phyloP scores from a whole-genome alignment of 169 alveolate genomes.

The Cyclospora cayetanensis region DNA sequence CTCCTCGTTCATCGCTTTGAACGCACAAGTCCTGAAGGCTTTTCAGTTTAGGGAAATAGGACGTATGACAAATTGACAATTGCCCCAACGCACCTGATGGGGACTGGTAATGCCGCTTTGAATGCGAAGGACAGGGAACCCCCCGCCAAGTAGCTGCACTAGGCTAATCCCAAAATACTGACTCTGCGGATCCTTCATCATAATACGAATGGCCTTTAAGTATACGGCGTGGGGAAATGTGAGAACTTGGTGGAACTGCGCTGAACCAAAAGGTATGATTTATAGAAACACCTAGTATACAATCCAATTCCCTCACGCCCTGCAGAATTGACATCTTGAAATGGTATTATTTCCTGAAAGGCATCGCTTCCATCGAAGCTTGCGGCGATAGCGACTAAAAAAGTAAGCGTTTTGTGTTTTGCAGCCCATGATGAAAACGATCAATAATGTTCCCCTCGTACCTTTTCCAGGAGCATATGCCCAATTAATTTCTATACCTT shows the following conservation, averaged over 20 bases:
- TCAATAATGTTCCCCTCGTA: too few species aligned
- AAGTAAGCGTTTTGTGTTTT: not conserved
- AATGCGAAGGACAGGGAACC: slow-evolving; percentile 86
- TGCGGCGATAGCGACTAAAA: slow-evolving; percentile 44
- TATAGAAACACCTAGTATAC: not conserved
- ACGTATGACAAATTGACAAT: too few species aligned
- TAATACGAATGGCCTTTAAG: slow-evolving; percentile 81
- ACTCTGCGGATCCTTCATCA: slow-evolving; percentile 85
- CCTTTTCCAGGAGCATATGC: slow-evolving; percentile 76
- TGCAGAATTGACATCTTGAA: slow-evolving; percentile 55
- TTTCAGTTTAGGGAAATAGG: not conserved
- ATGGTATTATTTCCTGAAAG: slow-evolving; percentile 47
- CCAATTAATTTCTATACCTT: slow-evolving; percentile 70
- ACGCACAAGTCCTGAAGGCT: slow-evolving; percentile 49
- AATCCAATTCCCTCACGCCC: slow-evolving; percentile 20
- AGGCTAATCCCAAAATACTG: slow-evolving; percentile 88
- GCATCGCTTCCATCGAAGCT: slow-evolving; percentile 67
- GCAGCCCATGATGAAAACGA: not conserved
- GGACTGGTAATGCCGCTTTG: slow-evolving; percentile 90
- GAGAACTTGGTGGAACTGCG: slow-evolving; percentile 78
- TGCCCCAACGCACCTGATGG: slow-evolving; percentile 56
- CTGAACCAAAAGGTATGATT: not conserved
- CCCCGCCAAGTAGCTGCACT: slow-evolving; percentile 84
- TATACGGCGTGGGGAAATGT: slow-evolving; percentile 79
- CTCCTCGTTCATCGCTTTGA: slow-evolving; percentile 67